Evolutionary conservation across 192 early-diverging fungal genomes (phyloP), one percentile per base, ranked within the genome.

Genomic region (Phlyctochytrium planicorne): DNA sequence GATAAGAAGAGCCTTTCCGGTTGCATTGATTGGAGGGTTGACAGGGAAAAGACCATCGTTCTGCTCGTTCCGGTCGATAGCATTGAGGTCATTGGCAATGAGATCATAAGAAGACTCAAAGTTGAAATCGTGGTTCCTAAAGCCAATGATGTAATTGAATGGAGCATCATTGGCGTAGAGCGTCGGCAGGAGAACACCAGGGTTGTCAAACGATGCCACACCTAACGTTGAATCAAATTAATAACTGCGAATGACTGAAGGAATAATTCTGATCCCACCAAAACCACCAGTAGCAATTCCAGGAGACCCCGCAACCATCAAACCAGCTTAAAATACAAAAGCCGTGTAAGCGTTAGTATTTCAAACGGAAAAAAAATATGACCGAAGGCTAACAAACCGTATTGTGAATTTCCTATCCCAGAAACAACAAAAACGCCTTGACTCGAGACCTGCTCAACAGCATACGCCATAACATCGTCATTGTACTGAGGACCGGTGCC

Each of bases 281-380:
- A 77, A 56, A 61, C 14, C 55, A 29, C 27, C 55, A 27, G 6
- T 14, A 10, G 20, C 10, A 25, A 25, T 69, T 2, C 37, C 57
- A 3, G 70, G 55, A 27, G 30, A 36, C 12, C 78, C 70, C 10
- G 6, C 20, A 20, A 20, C 20, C 40, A 47, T 47, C 10, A 47
- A 20, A 47, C 40, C 40, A 47, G 40, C 40, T n/a, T n/a, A n/a
- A n/a, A n/a, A n/a, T n/a, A n/a, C n/a, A n/a, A n/a, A n/a, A n/a
- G 83, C 80, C 52, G 75, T 84, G 79, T 96, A 95, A n/a, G 93
- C 94, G 40, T 78, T 78, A 27, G 88, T 77, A 57, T 83, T 78
- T n/a, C n/a, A n/a, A n/a, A n/a, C n/a, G n/a, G n/a, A n/a, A n/a
- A 72, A 25, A 59, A 53, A 27, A 73, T 52, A 32, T 90, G 67